These are phyloP conservation scores for Trametopsis cervina DNA, from an alignment of 768 basidiomycete genomes.

Conservation along the genomic window DNA sequence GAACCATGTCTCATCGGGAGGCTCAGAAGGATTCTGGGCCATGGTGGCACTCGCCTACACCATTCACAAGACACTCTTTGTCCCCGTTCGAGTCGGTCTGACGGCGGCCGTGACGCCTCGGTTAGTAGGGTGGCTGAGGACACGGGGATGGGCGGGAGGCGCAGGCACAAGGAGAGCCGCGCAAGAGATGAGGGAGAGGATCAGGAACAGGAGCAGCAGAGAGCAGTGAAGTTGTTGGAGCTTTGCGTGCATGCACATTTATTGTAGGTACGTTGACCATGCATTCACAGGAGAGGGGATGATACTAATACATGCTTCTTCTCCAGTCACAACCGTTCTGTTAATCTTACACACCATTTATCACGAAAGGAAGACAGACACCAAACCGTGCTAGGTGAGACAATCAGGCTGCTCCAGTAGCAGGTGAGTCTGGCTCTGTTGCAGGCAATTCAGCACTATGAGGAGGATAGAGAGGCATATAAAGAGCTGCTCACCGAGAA, in stretches of 20 bases:
- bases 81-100: conserved; percentile 84
- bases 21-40: conserved; percentile 79
- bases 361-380: background rate
- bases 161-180: conserved; percentile 66
- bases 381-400: background rate
- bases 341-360: background rate
- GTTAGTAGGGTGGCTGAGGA: conserved; percentile 80
- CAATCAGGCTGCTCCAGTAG: conserved; percentile 9
- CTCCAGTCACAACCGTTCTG: background rate
- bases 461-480: conserved; percentile 1
- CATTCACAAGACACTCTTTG: conserved; percentile 89
- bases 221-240: background rate
- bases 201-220: conserved; percentile 20
- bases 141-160: conserved; percentile 74
- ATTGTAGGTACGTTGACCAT: background rate
- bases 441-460: background rate
- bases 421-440: conserved; percentile 4
- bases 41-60: conserved; percentile 92
- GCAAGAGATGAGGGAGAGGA: conserved; percentile 31
- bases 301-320: background rate
- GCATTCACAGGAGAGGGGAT: background rate
- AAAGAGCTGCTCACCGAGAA: conserved; percentile 31
- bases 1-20: conserved; percentile 25
- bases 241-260: background rate
- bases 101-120: conserved; percentile 83